phyloP scores from a whole-genome alignment of 805 yeast genomes.

The Kregervanrija pseudodelftensis region DNA sequence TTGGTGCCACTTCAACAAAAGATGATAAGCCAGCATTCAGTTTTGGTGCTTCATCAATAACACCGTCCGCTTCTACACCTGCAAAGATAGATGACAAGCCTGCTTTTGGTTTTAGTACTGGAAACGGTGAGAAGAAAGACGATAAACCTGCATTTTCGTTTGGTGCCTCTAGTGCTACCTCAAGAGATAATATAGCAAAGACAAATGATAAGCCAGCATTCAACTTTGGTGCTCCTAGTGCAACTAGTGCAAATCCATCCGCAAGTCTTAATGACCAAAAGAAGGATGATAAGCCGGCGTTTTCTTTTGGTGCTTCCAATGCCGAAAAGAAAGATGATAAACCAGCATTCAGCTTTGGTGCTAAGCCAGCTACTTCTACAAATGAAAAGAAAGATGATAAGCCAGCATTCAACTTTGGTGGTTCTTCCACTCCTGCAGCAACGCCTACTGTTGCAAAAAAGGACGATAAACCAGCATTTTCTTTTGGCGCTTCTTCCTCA shows the following conservation, averaged over 20 bases:
- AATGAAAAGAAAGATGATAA: conserved; percentile 7
- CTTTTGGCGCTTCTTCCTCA: conserved; percentile 12
- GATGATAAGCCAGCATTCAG: conserved; percentile 12
- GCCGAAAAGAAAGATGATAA: conserved; percentile 4
- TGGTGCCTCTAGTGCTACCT: neutral
- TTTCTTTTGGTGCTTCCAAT: conserved; percentile 9
- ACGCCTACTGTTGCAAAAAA: conserved; percentile 8
- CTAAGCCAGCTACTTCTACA: conserved; percentile 3
- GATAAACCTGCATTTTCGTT: conserved; percentile 14
- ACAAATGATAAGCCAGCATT: conserved; percentile 4
- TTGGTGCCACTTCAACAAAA: conserved; percentile 1
- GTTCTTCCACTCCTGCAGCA: conserved; percentile 15
- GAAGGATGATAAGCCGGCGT: conserved; percentile 9
- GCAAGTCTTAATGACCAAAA: neutral
- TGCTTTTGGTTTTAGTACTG: neutral
- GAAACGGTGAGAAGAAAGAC: conserved; percentile 1
- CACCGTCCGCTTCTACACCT: conserved; percentile 3
- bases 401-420: conserved; percentile 7
- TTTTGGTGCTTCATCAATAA: conserved; percentile 16
- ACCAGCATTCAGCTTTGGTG: conserved; percentile 5
- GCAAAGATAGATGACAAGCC: conserved; percentile 3
- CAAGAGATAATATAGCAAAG: conserved; percentile 2
- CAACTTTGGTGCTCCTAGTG: conserved; percentile 10
- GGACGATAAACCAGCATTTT: conserved; percentile 11
- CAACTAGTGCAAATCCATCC: conserved; percentile 1